Evolutionary conservation across 805 yeast genomes (phyloP).

Genomic region (Barnettozyma sucrosica): DNA sequence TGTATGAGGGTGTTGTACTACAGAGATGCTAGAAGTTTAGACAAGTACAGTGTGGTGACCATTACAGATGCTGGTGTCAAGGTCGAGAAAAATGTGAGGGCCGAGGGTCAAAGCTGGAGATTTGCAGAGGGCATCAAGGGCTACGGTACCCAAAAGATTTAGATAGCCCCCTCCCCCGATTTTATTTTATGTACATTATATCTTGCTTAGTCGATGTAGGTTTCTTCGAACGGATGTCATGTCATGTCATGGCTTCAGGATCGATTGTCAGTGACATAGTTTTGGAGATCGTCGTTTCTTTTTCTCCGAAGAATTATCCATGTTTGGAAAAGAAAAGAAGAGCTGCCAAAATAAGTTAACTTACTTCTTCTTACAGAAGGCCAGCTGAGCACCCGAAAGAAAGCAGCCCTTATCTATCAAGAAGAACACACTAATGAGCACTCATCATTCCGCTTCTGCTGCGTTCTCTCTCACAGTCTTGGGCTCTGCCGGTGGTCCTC

Average conservation of each 20-base stretch:
- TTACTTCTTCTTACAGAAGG: not conserved
- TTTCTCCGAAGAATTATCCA: too few species aligned
- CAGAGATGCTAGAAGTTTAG: slow-evolving; percentile 92
- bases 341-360: not conserved
- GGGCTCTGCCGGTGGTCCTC: slow-evolving; percentile 1
- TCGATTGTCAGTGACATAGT: too few species aligned
- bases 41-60: slow-evolving; percentile 76
- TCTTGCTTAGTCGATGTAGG: not conserved
- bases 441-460: not conserved
- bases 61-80: slow-evolving; percentile 58
- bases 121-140: slow-evolving; percentile 87
- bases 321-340: not conserved
- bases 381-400: not conserved
- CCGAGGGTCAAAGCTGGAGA: slow-evolving; percentile 79
- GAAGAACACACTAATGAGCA: not conserved
- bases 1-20: slow-evolving; percentile 93
- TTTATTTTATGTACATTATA: not conserved
- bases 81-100: slow-evolving; percentile 59
- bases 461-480: not conserved
- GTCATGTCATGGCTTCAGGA: too few species aligned
- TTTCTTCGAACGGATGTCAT: too few species aligned
- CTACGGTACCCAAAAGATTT: slow-evolving; percentile 69
- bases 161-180: not conserved
- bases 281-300: too few species aligned
- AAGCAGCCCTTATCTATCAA: not conserved